phyloP scores from a whole-genome alignment of 345 rosid species.

The Gossypium sturtianum region DNA sequence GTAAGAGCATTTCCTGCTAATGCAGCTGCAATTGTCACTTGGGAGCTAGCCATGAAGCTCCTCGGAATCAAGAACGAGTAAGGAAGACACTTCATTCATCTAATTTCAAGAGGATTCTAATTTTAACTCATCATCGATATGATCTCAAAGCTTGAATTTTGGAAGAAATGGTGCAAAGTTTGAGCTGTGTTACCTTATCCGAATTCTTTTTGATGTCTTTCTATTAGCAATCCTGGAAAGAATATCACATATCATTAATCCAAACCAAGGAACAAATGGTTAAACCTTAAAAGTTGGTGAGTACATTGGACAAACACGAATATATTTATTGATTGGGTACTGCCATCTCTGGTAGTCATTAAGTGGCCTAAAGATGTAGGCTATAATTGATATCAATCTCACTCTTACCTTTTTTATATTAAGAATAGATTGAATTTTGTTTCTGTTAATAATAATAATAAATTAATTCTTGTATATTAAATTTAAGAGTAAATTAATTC shows the following conservation, averaged over 20 bases:
- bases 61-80: conserved; percentile 53
- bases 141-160: not conserved
- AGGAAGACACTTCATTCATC: conserved; percentile 10
- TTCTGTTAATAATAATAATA: too few relatives aligned
- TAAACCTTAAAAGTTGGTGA: not conserved
- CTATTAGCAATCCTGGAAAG: not conserved
- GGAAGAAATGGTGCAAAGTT: not conserved
- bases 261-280: not conserved
- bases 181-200: not conserved
- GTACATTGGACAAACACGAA: not conserved
- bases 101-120: not conserved
- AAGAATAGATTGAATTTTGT: too few relatives aligned
- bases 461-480: too few relatives aligned
- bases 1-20: conserved; percentile 93
- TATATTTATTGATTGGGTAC: not conserved
- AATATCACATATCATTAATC: not conserved
- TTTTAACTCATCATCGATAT: not conserved
- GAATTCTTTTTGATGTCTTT: not conserved
- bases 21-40: conserved; percentile 89
- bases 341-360: not conserved
- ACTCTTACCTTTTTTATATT: not conserved
- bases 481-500: too few relatives aligned
- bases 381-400: not conserved
- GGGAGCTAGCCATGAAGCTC: conserved; percentile 85
- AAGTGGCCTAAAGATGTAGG: not conserved